Percentiles rank a stretch among this genome's conserved stretches.
Evolutionary conservation across 257 asterid genomes (phyloP).

Genomic region (Paulownia fortunei): DNA sequence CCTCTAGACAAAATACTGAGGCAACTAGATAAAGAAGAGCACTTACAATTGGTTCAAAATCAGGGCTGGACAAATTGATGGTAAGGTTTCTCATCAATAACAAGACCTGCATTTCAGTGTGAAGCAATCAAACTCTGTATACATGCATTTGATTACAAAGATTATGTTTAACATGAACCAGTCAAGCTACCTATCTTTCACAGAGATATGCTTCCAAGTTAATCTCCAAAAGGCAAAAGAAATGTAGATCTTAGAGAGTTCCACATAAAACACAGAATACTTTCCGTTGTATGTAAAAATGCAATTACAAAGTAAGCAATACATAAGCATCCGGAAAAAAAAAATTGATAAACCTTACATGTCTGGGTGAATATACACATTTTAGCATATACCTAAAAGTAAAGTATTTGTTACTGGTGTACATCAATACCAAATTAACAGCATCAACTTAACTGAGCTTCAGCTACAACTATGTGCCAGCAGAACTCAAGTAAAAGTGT

Average conservation of each 20-base stretch:
- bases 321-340: too few species aligned
- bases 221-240: neutral
- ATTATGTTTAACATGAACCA: neutral
- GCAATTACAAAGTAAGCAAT: too few species aligned
- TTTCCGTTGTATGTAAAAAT: too few species aligned
- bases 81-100: slow-evolving; percentile 89
- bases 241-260: neutral
- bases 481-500: too few species aligned
- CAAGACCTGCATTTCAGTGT: slow-evolving; percentile 71
- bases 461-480: too few species aligned
- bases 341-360: too few species aligned
- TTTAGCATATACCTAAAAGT: too few species aligned
- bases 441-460: too few species aligned
- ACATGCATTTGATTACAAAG: neutral
- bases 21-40: slow-evolving; percentile 26
- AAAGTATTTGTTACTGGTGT: too few species aligned
- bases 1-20: slow-evolving; percentile 4
- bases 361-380: too few species aligned
- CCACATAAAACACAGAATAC: too few species aligned
- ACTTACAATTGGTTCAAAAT: slow-evolving; percentile 85
- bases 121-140: slow-evolving; percentile 28
- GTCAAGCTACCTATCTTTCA: neutral
- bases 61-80: slow-evolving; percentile 84
- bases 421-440: too few species aligned
- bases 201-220: neutral